phyloP scores from a whole-genome alignment of 306 rosid species.

The Erythrophleum fordii region DNA sequence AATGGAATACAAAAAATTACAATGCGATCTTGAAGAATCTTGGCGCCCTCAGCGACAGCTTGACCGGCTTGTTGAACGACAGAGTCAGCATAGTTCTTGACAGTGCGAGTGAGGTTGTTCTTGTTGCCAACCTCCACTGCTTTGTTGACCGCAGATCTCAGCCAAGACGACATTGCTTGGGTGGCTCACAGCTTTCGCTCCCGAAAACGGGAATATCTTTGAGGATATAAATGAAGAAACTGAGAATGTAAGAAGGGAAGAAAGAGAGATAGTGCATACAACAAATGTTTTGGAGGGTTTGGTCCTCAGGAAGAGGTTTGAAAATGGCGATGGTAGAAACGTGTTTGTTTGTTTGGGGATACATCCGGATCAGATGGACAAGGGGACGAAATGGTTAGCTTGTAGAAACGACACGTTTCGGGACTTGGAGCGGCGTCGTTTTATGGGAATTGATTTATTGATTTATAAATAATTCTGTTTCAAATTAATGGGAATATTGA shows the following conservation, averaged over 20 bases:
- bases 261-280: background rate
- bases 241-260: background rate
- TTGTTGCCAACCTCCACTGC: constrained; percentile 95
- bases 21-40: constrained; percentile 91
- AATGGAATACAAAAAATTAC: constrained; percentile 45
- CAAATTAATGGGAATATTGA: no score
- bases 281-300: background rate
- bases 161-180: constrained; percentile 70
- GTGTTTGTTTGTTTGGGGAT: background rate
- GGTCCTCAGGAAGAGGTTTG: background rate
- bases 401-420: background rate
- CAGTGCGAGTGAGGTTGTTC: constrained; percentile 92
- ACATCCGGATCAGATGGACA: background rate
- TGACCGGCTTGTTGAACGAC: constrained; percentile 99
- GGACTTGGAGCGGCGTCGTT: background rate
- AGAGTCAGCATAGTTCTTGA: constrained; percentile 92
- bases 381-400: constrained; percentile 5
- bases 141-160: constrained; percentile 92
- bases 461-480: no score
- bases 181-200: background rate
- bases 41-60: constrained; percentile 95
- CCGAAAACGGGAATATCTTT: background rate
- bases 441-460: background rate
- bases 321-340: background rate
- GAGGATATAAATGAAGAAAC: background rate